Percentiles rank a stretch among this genome's conserved stretches.
These are phyloP conservation scores for Isabelozyma heimii DNA, from an alignment of 805 yeast genomes.

Conservation along the genomic window DNA sequence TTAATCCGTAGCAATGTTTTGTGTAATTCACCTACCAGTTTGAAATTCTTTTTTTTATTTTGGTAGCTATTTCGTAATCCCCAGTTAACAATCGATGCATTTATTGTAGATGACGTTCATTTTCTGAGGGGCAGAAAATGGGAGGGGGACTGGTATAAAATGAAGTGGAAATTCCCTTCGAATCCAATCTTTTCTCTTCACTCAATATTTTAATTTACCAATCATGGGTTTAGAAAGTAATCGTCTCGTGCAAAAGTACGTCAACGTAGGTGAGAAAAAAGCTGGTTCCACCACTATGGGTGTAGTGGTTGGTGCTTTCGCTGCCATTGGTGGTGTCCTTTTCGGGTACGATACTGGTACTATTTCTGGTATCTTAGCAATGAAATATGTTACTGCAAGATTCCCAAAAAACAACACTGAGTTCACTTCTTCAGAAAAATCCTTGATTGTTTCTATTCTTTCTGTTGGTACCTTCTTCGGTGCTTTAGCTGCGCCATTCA, in stretches of 20 bases:
- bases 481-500: slow-evolving; percentile 33
- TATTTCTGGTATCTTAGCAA: slow-evolving; percentile 41
- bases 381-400: slow-evolving; percentile 30
- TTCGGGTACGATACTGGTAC: slow-evolving; percentile 45
- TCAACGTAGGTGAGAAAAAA: slow-evolving; percentile 45
- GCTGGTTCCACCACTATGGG: slow-evolving; percentile 45
- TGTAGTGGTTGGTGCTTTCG: slow-evolving; percentile 37
- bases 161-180: not conserved
- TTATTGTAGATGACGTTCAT: not conserved
- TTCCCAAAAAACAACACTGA: slow-evolving; percentile 16
- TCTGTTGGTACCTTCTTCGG: slow-evolving; percentile 45
- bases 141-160: not conserved
- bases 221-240: slow-evolving; percentile 40
- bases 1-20: no score
- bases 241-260: slow-evolving; percentile 26
- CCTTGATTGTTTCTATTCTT: slow-evolving; percentile 23
- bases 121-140: not conserved
- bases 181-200: not conserved
- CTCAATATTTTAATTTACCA: not conserved
- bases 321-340: slow-evolving; percentile 41
- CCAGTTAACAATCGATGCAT: not conserved
- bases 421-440: slow-evolving; percentile 19
- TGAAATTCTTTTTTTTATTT: no score
- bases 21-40: no score
- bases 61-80: not conserved